These are phyloP conservation scores for Ambrosia trifida DNA, from an alignment of 129 eudicot genomes.

Conservation along the genomic window DNA sequence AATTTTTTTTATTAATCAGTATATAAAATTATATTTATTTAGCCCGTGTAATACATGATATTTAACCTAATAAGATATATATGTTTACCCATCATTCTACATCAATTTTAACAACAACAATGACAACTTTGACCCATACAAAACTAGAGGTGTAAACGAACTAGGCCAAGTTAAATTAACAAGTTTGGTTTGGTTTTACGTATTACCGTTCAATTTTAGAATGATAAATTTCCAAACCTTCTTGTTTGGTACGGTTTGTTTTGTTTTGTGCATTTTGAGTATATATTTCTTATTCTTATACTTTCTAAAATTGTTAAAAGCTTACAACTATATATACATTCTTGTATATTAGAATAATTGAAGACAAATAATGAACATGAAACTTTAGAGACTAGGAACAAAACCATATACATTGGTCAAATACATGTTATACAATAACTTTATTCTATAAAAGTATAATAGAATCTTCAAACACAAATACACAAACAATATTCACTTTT, in stretches of 20 bases:
- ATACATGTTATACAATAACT: background rate
- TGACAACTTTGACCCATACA: no score
- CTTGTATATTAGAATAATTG: no score
- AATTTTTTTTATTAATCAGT: no score
- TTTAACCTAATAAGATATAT: no score
- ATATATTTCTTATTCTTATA: background rate
- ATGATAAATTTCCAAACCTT: background rate
- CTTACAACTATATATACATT: no score
- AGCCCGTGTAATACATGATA: no score
- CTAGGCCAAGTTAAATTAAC: slow-evolving; percentile 4
- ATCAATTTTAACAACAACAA: no score
- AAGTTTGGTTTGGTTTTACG: slow-evolving; percentile 13
- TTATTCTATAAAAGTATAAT: background rate
- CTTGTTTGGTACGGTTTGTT: slow-evolving; percentile 13
- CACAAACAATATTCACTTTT: background rate
- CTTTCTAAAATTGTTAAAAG: no score
- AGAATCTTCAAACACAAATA: background rate
- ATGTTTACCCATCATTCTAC: no score
- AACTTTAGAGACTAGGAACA: no score
- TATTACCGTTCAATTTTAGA: background rate
- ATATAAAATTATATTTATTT: no score
- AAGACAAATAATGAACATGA: no score
- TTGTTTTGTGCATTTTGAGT: background rate
- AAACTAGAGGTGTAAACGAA: background rate
- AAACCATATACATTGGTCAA: background rate